Base-by-base conservation (phyloP, 2,329 filamentous ascomycete genomes). In the Penicillium sp. region DNA sequence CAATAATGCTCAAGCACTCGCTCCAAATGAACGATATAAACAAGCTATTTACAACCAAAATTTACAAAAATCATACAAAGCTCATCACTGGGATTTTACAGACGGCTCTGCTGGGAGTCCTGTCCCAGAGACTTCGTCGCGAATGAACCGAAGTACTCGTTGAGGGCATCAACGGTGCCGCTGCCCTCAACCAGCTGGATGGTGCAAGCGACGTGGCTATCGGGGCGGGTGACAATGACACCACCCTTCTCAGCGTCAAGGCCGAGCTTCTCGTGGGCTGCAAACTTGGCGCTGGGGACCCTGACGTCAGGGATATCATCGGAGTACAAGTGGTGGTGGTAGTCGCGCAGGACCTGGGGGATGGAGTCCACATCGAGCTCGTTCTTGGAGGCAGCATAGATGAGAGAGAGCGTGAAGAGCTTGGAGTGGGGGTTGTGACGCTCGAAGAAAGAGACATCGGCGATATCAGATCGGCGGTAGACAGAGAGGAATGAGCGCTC, bases 251-350 rank as follows among this genome's bases (percentile, higher is more conserved):
- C 84, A 64, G 87, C 78, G 58, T 88, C 82, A 21, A 96, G 70
- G 0, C 92, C 92, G 80, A 96, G 88, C 80, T 96, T 96, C 34
- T 87, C 86, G 71, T 97, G 92, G 4, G 90, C 90, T 2, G 89
- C 80, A 4, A 87, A 90, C 61, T 79, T 80, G 1, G 89, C 87
- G 17, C 87, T 78, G 0, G 88, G 85, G 1, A 90, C 86, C 6
- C 84, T 79, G 36, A 81, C 78, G 67, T 94, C 89, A 76, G 84
- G 86, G 41, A 88, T 80, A 70, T 96, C 91, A 64, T 96, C 92
- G 1, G 91, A 89, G 65, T 96, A 96, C 29, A 96, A 79, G 63
- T 94, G 88, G 63, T 91, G 87, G 42, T 85, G 80, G 71, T 96
- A 96, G 48, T 89, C 81, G 4, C 83, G 84, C 50, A 97, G 79